phyloP scores from a whole-genome alignment of 1,139 yeast species.

The Zygosaccharomyces sapae region DNA sequence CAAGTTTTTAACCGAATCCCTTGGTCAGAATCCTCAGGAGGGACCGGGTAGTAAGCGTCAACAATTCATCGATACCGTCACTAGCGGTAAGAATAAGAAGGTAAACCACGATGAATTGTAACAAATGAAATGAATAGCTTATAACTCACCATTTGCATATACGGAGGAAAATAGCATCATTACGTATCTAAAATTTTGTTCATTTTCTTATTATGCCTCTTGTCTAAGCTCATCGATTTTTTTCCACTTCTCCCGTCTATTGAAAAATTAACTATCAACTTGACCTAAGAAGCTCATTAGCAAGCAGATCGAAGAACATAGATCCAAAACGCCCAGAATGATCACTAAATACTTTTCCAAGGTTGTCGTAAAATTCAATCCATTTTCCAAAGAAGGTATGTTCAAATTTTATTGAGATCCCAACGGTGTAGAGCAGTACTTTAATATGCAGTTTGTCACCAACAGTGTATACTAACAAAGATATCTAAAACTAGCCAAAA shows the following conservation, averaged over 20 bases:
- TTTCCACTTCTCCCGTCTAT: neutral
- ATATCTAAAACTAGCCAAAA: conserved; percentile 46
- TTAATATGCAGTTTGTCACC: neutral
- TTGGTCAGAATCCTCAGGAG: conserved; percentile 24
- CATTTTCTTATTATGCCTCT: neutral
- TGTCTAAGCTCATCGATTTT: neutral
- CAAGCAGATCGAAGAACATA: neutral
- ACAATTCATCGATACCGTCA: conserved; percentile 19
- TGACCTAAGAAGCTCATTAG: neutral
- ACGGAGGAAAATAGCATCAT: too few species aligned
- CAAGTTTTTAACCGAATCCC: conserved; percentile 19
- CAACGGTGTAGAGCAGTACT: neutral
- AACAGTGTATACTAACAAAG: neutral
- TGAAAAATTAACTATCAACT: neutral
- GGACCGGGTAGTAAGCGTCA: conserved; percentile 33
- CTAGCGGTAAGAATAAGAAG: conserved; percentile 15
- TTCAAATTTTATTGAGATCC: conserved; percentile 13
- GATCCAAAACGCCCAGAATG: conserved; percentile 41
- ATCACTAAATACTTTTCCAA: conserved; percentile 80
- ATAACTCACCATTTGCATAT: too few species aligned
- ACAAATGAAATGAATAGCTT: neutral
- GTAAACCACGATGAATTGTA: conserved; percentile 12
- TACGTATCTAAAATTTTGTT: too few species aligned
- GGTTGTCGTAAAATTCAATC: conserved; percentile 75
- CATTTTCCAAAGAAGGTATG: conserved; percentile 62